These are phyloP conservation scores for Plasmodium knowlesi DNA, from an alignment of 169 alveolate species.

Conservation along the genomic window DNA sequence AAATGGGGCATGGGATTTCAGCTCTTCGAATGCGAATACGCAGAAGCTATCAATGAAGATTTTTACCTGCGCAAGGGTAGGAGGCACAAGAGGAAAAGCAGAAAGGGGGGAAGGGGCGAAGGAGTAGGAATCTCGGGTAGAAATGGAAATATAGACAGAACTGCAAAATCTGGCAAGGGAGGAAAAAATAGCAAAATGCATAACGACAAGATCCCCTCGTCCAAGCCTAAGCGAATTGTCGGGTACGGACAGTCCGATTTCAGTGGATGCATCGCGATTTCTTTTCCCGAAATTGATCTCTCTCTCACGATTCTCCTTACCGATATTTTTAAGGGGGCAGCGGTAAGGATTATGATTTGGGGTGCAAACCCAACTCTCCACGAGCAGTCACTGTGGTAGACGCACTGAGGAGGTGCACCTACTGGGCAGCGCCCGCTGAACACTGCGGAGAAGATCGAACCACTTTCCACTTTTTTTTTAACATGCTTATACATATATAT, in stretches of 20 bases:
- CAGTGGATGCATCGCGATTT: conserved; percentile 76
- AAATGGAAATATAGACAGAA: not conserved
- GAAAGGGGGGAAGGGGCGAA: not conserved
- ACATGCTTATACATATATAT: not conserved
- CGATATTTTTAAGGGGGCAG: conserved; percentile 77
- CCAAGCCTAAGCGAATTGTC: conserved; percentile 19
- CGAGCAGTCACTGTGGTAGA: not conserved
- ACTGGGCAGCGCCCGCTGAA: not conserved
- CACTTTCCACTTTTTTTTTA: not conserved
- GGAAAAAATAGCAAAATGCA: not conserved
- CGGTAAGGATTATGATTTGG: not conserved
- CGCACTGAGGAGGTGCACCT: not conserved
- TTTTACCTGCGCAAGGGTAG: conserved; percentile 11
- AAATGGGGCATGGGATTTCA: conserved; percentile 82
- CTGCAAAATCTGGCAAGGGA: not conserved
- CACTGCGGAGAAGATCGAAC: not conserved
- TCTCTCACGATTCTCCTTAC: conserved; percentile 76
- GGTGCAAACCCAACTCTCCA: not conserved
- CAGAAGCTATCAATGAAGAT: conserved; percentile 46
- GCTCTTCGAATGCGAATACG: conserved; percentile 77
- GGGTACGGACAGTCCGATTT: conserved; percentile 80
- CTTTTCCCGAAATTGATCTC: conserved; percentile 79
- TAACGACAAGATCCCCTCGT: not conserved
- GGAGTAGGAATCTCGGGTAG: not conserved
- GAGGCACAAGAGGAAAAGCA: not conserved